Evolutionary conservation across 805 yeast species (phyloP).

Genomic region (Lipomyces sp.): DNA sequence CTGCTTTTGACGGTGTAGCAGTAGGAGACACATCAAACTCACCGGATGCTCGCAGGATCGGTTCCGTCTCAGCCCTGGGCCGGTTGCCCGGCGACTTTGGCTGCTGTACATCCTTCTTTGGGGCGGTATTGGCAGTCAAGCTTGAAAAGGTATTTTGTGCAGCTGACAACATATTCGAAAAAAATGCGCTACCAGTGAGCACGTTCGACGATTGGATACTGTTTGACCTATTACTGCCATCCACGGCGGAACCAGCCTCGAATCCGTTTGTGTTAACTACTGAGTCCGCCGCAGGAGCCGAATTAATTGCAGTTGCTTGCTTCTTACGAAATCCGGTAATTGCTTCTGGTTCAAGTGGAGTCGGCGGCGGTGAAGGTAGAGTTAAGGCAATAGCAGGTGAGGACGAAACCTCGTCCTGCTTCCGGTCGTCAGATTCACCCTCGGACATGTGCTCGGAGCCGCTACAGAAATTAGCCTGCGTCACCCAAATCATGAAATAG

Average conservation of each 20-base stretch:
- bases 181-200: slow-evolving; percentile 20
- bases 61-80: slow-evolving; percentile 31
- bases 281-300: neutral
- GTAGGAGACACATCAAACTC: slow-evolving; percentile 23
- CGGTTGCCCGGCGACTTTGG: slow-evolving; percentile 12
- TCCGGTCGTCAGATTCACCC: neutral
- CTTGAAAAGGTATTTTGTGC: slow-evolving; percentile 43
- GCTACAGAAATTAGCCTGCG: neutral
- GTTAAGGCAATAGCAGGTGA: neutral
- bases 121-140: slow-evolving; percentile 26
- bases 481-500: neutral
- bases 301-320: neutral
- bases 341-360: neutral
- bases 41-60: slow-evolving; percentile 22
- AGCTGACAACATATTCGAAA: slow-evolving; percentile 38
- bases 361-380: neutral
- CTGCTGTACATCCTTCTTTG: slow-evolving; percentile 5
- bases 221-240: neutral
- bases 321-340: neutral
- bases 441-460: neutral
- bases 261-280: neutral
- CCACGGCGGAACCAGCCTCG: neutral
- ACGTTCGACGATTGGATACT: neutral
- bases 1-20: slow-evolving; percentile 35
- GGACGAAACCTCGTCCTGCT: neutral